Conservation (phyloP, 176 grass and related monocot genomes). For the Puccinellia tenuiflora region DNA sequence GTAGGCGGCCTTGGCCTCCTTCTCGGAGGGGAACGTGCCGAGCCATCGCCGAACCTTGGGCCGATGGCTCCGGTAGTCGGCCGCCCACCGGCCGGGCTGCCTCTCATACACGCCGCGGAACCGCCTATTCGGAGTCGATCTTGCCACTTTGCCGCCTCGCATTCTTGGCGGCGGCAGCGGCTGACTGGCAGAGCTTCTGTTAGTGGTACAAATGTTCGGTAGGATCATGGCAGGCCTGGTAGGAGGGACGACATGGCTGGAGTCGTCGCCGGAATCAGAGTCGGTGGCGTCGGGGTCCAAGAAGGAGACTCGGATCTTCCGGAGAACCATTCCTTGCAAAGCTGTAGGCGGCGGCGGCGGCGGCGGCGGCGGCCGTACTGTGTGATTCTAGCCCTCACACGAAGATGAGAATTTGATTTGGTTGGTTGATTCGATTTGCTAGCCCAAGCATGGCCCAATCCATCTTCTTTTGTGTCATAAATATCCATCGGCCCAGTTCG, state of each 20-base stretch:
- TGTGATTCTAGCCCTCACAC: no score
- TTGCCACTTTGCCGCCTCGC: neutral
- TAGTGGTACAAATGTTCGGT: no score
- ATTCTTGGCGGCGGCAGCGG: neutral
- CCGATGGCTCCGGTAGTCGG: constrained; percentile 21
- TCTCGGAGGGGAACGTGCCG: constrained; percentile 36
- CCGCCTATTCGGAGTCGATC: neutral
- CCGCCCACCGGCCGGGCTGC: constrained; percentile 23
- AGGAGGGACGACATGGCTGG: neutral
- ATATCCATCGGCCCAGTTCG: no score
- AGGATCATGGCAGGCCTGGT: no score
- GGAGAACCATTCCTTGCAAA: neutral
- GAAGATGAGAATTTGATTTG: no score
- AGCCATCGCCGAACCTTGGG: constrained; percentile 26
- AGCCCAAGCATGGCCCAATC: no score
- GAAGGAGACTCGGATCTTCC: constrained; percentile 10
- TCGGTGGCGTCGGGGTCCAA: constrained; percentile 23
- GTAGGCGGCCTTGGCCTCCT: constrained; percentile 22
- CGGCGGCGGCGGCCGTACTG: no score
- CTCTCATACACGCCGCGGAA: constrained; percentile 13
- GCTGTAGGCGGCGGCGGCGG: no score
- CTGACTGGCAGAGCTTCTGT: neutral
- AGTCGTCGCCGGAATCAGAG: constrained; percentile 3
- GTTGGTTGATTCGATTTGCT: no score
- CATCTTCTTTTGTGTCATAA: no score